A percentile compares a stretch with the other conserved stretches of the same genome.
phyloP scores from a whole-genome alignment of 2,329 filamentous ascomycete species.

The Cercospora sojina region DNA sequence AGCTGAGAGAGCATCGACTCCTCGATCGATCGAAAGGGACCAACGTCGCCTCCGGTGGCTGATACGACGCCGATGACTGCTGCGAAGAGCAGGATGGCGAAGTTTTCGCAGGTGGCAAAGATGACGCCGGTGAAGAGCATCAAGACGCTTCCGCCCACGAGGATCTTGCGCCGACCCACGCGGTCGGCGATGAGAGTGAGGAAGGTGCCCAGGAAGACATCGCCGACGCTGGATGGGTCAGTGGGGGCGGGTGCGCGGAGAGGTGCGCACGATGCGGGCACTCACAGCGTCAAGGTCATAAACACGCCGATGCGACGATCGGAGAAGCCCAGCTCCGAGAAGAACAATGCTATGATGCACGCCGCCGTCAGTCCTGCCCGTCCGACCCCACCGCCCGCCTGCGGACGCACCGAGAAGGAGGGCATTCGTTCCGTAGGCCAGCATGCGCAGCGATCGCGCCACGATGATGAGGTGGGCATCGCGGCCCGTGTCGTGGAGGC shows the following conservation, averaged over 20 bases:
- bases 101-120: slow-evolving; percentile 37
- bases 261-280: too few species aligned
- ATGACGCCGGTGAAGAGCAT: slow-evolving; percentile 36
- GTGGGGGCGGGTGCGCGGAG: too few species aligned
- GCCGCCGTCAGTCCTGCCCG: not conserved
- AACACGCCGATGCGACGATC: slow-evolving; percentile 38
- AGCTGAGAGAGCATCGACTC: slow-evolving; percentile 64
- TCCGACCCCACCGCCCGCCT: not conserved
- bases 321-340: slow-evolving; percentile 36
- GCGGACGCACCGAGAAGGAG: slow-evolving; percentile 32
- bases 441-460: slow-evolving; percentile 43
- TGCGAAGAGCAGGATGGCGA: slow-evolving; percentile 37
- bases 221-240: slow-evolving; percentile 29
- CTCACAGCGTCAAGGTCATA: slow-evolving; percentile 34
- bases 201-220: slow-evolving; percentile 37
- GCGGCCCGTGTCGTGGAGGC: slow-evolving; percentile 35
- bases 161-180: slow-evolving; percentile 36
- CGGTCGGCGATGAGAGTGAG: slow-evolving; percentile 38
- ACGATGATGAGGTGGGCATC: slow-evolving; percentile 58
- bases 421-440: slow-evolving; percentile 36
- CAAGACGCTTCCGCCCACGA: slow-evolving; percentile 34
- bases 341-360: slow-evolving; percentile 40
- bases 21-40: slow-evolving; percentile 66
- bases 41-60: slow-evolving; percentile 60
- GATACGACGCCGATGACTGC: slow-evolving; percentile 38